Conservation (phyloP, 345 rosid species). For the Corchorus capsularis region DNA sequence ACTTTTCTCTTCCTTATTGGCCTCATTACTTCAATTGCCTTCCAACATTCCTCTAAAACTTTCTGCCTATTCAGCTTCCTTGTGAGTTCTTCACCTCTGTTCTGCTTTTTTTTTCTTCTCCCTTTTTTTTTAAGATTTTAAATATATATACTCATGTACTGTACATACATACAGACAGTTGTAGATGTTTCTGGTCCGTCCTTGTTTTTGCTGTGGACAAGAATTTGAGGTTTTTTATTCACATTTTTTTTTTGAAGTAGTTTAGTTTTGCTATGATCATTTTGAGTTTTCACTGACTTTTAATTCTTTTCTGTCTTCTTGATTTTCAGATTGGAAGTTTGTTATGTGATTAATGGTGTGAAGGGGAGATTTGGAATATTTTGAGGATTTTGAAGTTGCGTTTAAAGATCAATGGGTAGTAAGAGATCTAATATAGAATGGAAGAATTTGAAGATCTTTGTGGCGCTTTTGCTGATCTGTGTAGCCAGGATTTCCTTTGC, state of each 20-base stretch:
- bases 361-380: constrained; percentile 17
- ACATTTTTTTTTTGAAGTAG: background rate
- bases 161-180: background rate
- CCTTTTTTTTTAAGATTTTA: background rate
- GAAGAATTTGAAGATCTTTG: constrained; percentile 52
- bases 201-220: background rate
- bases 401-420: constrained; percentile 48
- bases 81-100: constrained; percentile 28
- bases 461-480: constrained; percentile 61
- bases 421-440: constrained; percentile 53
- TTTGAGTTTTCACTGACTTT: constrained; percentile 21
- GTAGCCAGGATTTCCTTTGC: constrained; percentile 51
- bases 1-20: constrained; percentile 28
- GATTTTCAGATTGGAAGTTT: constrained; percentile 9
- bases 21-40: constrained; percentile 20
- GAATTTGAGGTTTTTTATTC: background rate
- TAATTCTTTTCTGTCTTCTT: constrained; percentile 42
- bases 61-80: constrained; percentile 31
- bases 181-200: background rate
- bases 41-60: constrained; percentile 24
- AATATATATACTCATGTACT: constrained; percentile 3
- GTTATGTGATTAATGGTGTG: constrained; percentile 6
- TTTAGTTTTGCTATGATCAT: constrained; percentile 26
- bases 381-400: constrained; percentile 24
- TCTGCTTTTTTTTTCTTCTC: background rate